phyloP scores from a whole-genome alignment of 257 asterid species.

The Solanum piurae region DNA sequence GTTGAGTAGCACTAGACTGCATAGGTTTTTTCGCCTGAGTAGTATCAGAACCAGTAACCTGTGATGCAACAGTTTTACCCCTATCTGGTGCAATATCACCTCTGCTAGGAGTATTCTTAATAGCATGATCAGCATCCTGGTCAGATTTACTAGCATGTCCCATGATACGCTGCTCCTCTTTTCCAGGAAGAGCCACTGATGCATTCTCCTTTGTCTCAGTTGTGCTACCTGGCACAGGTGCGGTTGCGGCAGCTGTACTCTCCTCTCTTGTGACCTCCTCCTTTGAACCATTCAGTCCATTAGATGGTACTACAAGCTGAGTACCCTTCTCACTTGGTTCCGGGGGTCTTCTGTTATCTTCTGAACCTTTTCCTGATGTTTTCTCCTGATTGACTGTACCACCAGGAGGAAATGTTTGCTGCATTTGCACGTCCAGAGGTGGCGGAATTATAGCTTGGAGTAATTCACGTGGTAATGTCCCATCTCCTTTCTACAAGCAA shows the following conservation, averaged over 20 bases:
- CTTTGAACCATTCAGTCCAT: slow-evolving; percentile 29
- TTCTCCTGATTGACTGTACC: slow-evolving; percentile 43
- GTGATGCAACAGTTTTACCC: slow-evolving; percentile 67
- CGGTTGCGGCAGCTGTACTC: slow-evolving; percentile 25
- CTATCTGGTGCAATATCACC: slow-evolving; percentile 54
- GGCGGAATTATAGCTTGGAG: slow-evolving; percentile 91
- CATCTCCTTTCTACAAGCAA: slow-evolving; percentile 80
- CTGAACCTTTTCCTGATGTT: slow-evolving; percentile 35
- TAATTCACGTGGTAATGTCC: slow-evolving; percentile 78
- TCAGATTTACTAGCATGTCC: slow-evolving; percentile 44
- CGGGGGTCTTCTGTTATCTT: slow-evolving; percentile 36
- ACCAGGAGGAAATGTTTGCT: slow-evolving; percentile 34
- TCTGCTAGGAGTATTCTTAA: slow-evolving; percentile 38
- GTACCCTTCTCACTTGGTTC: slow-evolving; percentile 51
- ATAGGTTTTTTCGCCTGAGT: slow-evolving; percentile 49
- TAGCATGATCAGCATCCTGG: slow-evolving; percentile 44
- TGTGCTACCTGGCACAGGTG: slow-evolving; percentile 26
- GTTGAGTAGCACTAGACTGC: slow-evolving; percentile 51
- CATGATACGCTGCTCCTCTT: slow-evolving; percentile 58
- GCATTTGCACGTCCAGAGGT: slow-evolving; percentile 58
- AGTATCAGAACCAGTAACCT: slow-evolving; percentile 40
- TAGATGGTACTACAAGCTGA: slow-evolving; percentile 26
- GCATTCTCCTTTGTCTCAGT: slow-evolving; percentile 42
- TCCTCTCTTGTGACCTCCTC: slow-evolving; percentile 53
- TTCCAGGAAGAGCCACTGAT: slow-evolving; percentile 38